phyloP scores from a whole-genome alignment of 805 yeast genomes.

The Schizosaccharomyces osmophilus region DNA sequence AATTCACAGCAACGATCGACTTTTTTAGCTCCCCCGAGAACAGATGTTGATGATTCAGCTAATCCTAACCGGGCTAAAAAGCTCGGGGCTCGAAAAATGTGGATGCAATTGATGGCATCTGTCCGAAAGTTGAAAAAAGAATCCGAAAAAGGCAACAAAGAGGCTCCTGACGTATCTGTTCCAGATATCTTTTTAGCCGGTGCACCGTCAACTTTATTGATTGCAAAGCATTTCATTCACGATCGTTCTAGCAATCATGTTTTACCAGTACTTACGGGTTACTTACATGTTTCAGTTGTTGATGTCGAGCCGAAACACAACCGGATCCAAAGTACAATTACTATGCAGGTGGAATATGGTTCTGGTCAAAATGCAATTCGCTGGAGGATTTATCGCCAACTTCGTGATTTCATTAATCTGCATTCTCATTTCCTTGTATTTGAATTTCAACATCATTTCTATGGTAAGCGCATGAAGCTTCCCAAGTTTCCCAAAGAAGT shows the following conservation, averaged over 20 bases:
- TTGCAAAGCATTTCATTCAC: slow-evolving; percentile 47
- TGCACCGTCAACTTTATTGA: slow-evolving; percentile 46
- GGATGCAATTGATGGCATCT: background rate
- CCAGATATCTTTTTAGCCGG: slow-evolving; percentile 35
- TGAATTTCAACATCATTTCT: slow-evolving; percentile 13
- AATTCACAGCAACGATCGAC: too few species aligned
- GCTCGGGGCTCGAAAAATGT: background rate
- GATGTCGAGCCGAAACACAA: slow-evolving; percentile 14
- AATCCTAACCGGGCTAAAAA: background rate
- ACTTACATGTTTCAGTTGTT: slow-evolving; percentile 40
- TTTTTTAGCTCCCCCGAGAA: too few species aligned
- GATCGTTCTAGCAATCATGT: slow-evolving; percentile 38
- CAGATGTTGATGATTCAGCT: too few species aligned
- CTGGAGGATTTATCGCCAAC: slow-evolving; percentile 57
- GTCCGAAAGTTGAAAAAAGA: background rate
- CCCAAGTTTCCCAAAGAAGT: slow-evolving; percentile 21
- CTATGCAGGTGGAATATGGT: slow-evolving; percentile 73
- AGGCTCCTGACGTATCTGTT: slow-evolving; percentile 9
- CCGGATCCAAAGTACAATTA: slow-evolving; percentile 22
- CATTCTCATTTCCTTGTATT: slow-evolving; percentile 43
- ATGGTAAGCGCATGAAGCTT: slow-evolving; percentile 11
- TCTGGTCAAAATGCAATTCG: slow-evolving; percentile 50
- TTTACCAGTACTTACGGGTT: slow-evolving; percentile 58
- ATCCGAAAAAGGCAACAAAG: background rate
- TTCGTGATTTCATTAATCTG: slow-evolving; percentile 44